These are phyloP conservation scores for Hypomyces perniciosus DNA, from an alignment of 2,329 filamentous ascomycete genomes.

Conservation along the genomic window DNA sequence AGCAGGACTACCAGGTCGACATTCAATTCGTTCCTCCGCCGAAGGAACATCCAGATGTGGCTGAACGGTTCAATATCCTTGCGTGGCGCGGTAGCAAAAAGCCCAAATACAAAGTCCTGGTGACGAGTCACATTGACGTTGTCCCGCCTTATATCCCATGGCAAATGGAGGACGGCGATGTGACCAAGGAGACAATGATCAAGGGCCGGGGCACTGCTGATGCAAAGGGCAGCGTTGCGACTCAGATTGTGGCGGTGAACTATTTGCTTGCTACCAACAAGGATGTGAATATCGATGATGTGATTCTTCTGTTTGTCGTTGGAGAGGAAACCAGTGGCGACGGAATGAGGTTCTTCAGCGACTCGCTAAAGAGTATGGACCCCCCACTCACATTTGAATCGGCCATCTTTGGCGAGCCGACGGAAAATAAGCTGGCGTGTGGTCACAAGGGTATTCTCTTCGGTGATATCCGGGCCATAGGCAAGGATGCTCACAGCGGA, in stretches of 20 bases:
- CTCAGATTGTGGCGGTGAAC: conserved; percentile 64
- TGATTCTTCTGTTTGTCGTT: conserved; percentile 63
- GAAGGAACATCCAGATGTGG: conserved; percentile 23
- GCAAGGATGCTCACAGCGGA: conserved; percentile 78
- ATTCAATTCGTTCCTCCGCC: conserved; percentile 35
- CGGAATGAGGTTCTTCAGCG: conserved; percentile 63
- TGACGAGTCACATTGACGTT: conserved; percentile 77
- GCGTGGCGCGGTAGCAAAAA: conserved; percentile 52
- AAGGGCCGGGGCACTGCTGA: conserved; percentile 70
- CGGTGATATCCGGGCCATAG: conserved; percentile 61
- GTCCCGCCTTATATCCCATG: conserved; percentile 71
- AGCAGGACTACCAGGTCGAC: conserved; percentile 37
- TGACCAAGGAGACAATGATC: conserved; percentile 47
- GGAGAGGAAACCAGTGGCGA: conserved; percentile 78
- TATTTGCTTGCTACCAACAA: conserved; percentile 40
- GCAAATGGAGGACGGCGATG: conserved; percentile 43
- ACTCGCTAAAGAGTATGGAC: conserved; percentile 26
- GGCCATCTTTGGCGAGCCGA: conserved; percentile 89
- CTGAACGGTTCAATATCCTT: conserved; percentile 62
- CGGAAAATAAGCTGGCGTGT: conserved; percentile 76
- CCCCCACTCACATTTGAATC: conserved; percentile 47
- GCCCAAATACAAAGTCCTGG: conserved; percentile 52
- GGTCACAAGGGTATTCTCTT: conserved; percentile 84
- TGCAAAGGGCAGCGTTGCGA: conserved; percentile 63
- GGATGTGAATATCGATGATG: conserved; percentile 40